These are phyloP conservation scores for Pseudogymnoascus sp. DNA, from an alignment of 2,329 filamentous ascomycete species.

Conservation along the genomic window DNA sequence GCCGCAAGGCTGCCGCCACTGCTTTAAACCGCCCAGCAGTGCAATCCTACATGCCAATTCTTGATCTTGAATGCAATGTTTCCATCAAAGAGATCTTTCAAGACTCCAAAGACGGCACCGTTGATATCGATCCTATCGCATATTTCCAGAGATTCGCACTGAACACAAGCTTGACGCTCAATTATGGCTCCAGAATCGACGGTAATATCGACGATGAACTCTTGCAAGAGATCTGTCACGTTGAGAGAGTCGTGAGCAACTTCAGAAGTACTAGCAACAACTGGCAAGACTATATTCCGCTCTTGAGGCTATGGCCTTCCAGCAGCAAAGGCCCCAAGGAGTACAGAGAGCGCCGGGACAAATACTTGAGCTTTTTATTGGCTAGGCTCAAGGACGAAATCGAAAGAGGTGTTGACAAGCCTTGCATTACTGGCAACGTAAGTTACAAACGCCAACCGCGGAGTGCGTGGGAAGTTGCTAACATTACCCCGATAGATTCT, in stretches of 20 bases:
- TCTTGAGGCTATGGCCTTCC: constrained; percentile 57
- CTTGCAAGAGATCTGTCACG: constrained; percentile 64
- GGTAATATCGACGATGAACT: constrained; percentile 61
- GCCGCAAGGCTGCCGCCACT: constrained; percentile 70
- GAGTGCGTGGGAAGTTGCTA: constrained; percentile 47
- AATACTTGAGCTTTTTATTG: constrained; percentile 53
- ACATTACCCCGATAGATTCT: neutral
- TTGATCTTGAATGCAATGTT: constrained; percentile 66
- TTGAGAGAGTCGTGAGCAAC: constrained; percentile 68
- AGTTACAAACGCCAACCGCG: neutral
- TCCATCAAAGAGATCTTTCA: constrained; percentile 65
- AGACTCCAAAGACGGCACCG: constrained; percentile 53
- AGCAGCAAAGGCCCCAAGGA: constrained; percentile 55
- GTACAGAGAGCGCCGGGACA: constrained; percentile 61
- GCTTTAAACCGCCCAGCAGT: constrained; percentile 69
- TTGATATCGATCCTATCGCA: constrained; percentile 61
- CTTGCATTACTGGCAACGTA: constrained; percentile 63
- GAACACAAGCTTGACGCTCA: constrained; percentile 69
- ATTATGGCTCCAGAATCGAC: constrained; percentile 70
- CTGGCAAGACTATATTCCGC: constrained; percentile 76
- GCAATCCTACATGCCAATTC: constrained; percentile 73
- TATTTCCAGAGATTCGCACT: constrained; percentile 71
- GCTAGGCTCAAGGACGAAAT: constrained; percentile 54
- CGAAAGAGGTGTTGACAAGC: constrained; percentile 54
- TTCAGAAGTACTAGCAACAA: constrained; percentile 75